Percentiles rank a stretch among this genome's conserved stretches.
phyloP scores from a whole-genome alignment of 2,329 filamentous ascomycete species.

The Fusarium kyushuense region DNA sequence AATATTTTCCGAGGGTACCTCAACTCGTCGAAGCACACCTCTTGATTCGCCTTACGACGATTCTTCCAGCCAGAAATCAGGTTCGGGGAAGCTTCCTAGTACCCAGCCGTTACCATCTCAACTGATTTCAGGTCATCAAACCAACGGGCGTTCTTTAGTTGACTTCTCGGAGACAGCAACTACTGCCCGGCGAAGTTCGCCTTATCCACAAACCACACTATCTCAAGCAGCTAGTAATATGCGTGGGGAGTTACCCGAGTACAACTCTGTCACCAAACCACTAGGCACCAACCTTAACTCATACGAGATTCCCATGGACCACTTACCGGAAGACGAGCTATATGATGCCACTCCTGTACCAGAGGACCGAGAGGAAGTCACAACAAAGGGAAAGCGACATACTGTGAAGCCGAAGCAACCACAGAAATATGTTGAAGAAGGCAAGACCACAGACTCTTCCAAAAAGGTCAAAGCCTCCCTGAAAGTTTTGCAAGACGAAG shows the following conservation, averaged over 20 bases:
- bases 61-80: constrained; percentile 48
- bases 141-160: constrained; percentile 12
- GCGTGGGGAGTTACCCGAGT: constrained; percentile 34
- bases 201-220: constrained; percentile 23
- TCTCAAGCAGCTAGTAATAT: constrained; percentile 12
- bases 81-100: constrained; percentile 47
- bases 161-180: constrained; percentile 56
- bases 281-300: constrained; percentile 5
- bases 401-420: constrained; percentile 1
- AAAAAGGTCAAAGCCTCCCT: background rate
- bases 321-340: constrained; percentile 47
- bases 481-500: background rate
- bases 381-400: background rate
- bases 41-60: constrained; percentile 33
- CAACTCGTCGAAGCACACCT: constrained; percentile 50
- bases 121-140: background rate
- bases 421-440: background rate
- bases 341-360: constrained; percentile 45
- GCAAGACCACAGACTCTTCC: background rate
- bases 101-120: constrained; percentile 48
- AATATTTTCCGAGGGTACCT: constrained; percentile 46
- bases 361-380: background rate
- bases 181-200: constrained; percentile 51
- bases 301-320: constrained; percentile 9
- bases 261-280: constrained; percentile 15